These are phyloP conservation scores for Euphorbia celastroides DNA, from an alignment of 441 rosid genomes.

Conservation along the genomic window DNA sequence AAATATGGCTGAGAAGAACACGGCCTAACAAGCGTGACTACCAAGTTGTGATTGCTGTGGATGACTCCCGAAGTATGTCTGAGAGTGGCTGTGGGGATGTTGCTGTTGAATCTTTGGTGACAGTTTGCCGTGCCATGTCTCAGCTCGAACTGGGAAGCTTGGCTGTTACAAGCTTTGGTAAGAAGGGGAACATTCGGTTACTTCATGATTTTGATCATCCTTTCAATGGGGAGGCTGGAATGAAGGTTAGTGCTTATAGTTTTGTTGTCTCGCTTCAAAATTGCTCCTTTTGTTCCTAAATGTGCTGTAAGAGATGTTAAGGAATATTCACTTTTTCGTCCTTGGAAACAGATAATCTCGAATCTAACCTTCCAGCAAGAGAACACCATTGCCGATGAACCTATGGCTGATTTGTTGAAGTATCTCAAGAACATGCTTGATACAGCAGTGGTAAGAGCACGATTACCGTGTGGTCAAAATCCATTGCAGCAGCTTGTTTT, in stretches of 20 bases:
- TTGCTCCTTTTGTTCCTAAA: neutral
- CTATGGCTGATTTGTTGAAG: conserved; percentile 74
- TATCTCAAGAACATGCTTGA: conserved; percentile 70
- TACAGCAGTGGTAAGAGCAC: conserved; percentile 52
- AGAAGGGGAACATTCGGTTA: conserved; percentile 69
- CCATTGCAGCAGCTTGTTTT: conserved; percentile 96
- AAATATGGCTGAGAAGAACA: conserved; percentile 96
- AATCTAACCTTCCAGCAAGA: conserved; percentile 86
- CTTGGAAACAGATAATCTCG: conserved; percentile 68
- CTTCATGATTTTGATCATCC: conserved; percentile 92
- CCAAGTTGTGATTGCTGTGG: conserved; percentile 91
- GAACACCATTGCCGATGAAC: conserved; percentile 75
- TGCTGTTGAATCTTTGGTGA: conserved; percentile 89
- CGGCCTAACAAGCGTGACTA: conserved; percentile 95
- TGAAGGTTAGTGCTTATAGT: conserved; percentile 51
- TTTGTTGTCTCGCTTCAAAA: no score
- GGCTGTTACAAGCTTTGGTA: conserved; percentile 93
- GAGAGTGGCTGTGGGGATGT: conserved; percentile 81
- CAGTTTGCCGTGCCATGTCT: conserved; percentile 93
- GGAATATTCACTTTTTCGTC: neutral
- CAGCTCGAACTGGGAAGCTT: conserved; percentile 93
- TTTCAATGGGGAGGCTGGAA: conserved; percentile 80
- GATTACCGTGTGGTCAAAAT: conserved; percentile 85
- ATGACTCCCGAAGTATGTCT: conserved; percentile 95
- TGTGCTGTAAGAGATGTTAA: neutral